These are phyloP conservation scores for Trichoderma asperellum DNA, from an alignment of 2,329 filamentous ascomycete species.

Conservation along the genomic window DNA sequence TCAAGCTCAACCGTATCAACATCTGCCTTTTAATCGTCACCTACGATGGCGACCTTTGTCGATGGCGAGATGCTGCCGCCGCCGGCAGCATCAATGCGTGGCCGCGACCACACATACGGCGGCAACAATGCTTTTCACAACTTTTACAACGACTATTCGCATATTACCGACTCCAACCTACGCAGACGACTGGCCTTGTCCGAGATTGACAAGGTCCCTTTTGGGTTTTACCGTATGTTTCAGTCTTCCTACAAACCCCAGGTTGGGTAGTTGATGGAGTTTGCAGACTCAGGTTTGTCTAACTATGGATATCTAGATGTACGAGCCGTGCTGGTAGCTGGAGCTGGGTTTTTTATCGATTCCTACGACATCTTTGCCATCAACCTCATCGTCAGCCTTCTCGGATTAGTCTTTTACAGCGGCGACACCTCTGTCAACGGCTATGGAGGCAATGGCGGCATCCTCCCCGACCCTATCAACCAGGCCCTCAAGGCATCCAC, in stretches of 20 bases:
- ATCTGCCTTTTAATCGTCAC: neutral
- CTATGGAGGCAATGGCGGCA: conserved; percentile 57
- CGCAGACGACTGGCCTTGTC: conserved; percentile 74
- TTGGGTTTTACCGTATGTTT: conserved; percentile 67
- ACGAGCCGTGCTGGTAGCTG: conserved; percentile 73
- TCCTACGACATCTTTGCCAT: conserved; percentile 83
- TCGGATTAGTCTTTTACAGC: conserved; percentile 78
- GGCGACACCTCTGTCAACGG: conserved; percentile 48
- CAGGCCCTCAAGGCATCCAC: conserved; percentile 83
- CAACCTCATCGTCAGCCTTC: conserved; percentile 70
- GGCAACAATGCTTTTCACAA: conserved; percentile 74
- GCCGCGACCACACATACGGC: conserved; percentile 54
- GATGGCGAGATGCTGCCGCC: conserved; percentile 50
- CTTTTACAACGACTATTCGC: conserved; percentile 70
- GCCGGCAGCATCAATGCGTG: conserved; percentile 41
- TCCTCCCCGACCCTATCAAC: conserved; percentile 66
- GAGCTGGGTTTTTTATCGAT: conserved; percentile 83
- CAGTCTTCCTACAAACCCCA: neutral
- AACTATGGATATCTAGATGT: conserved; percentile 53
- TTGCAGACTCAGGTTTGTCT: neutral
- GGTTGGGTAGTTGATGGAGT: no score
- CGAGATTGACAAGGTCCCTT: conserved; percentile 78
- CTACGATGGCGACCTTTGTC: conserved; percentile 39
- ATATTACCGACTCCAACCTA: conserved; percentile 73
- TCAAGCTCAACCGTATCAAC: neutral